These are phyloP conservation scores for Calvatia gigantea DNA, from an alignment of 768 basidiomycete species.

Conservation along the genomic window DNA sequence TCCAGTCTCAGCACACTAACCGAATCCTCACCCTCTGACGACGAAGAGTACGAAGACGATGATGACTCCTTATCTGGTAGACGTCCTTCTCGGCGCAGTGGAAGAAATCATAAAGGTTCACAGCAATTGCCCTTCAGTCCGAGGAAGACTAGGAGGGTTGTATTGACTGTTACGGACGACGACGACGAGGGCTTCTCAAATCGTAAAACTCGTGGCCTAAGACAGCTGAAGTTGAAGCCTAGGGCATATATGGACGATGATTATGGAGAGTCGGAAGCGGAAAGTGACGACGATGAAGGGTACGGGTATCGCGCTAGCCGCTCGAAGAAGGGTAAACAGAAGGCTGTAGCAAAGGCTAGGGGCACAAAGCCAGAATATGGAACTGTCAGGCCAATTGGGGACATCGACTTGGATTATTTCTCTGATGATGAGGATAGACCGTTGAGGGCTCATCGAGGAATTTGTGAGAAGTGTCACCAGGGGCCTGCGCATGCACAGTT, in stretches of 20 bases:
- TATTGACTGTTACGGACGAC: constrained; percentile 1
- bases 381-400: constrained; percentile 36
- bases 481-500: constrained; percentile 56
- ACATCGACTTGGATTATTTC: constrained; percentile 42
- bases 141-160: constrained; percentile 1
- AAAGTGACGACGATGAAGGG: constrained; percentile 17
- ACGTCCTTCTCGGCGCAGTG: not conserved
- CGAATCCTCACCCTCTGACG: constrained; percentile 19
- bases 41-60: constrained; percentile 22
- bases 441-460: constrained; percentile 54
- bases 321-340: constrained; percentile 18
- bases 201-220: not conserved
- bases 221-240: constrained; percentile 9
- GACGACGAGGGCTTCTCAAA: not conserved
- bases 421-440: constrained; percentile 56
- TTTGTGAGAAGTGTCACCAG: constrained; percentile 72
- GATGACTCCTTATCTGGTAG: constrained; percentile 23
- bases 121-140: constrained; percentile 9
- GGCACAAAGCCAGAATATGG: constrained; percentile 40
- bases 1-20: constrained; percentile 22
- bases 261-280: constrained; percentile 5
- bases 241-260: not conserved
- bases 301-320: constrained; percentile 13
- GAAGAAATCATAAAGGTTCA: not conserved
- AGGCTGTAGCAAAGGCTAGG: constrained; percentile 22